These are phyloP conservation scores for Paraglomus brasilianum DNA, from an alignment of 192 early-diverging fungal genomes.

Conservation along the genomic window DNA sequence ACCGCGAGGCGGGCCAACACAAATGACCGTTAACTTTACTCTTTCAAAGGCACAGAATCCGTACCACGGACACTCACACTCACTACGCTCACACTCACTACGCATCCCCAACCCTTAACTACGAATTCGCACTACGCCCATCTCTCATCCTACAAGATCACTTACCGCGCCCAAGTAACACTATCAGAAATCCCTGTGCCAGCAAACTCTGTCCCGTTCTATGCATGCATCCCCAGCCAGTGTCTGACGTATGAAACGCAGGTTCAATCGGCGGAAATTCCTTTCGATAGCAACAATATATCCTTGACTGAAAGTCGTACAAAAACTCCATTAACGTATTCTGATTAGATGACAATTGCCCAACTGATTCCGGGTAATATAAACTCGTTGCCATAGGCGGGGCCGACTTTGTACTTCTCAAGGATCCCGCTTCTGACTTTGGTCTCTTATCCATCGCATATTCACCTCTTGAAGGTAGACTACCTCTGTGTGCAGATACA, in stretches of 20 bases:
- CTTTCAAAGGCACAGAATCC: not conserved
- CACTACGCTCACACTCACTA: too few species aligned
- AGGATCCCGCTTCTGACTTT: not conserved
- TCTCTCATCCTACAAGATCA: too few species aligned
- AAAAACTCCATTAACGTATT: slow-evolving; percentile 34
- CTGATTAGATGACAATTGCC: slow-evolving; percentile 16
- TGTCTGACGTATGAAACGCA: slow-evolving; percentile 41
- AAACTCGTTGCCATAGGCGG: slow-evolving; percentile 25
- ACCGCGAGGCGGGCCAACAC: too few species aligned
- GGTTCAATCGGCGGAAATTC: slow-evolving; percentile 43
- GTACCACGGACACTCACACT: not conserved
- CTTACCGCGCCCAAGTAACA: slow-evolving; percentile 43
- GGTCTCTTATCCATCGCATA: too few species aligned
- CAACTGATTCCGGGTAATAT: slow-evolving; percentile 27
- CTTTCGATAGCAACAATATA: slow-evolving; percentile 47
- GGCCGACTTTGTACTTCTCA: slow-evolving; percentile 3
- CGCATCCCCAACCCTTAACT: too few species aligned
- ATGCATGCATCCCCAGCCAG: slow-evolving; percentile 50
- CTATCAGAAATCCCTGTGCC: slow-evolving; percentile 40
- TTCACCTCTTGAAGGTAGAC: too few species aligned
- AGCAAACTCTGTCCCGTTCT: slow-evolving; percentile 47
- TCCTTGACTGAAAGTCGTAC: slow-evolving; percentile 39
- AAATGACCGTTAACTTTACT: too few species aligned
- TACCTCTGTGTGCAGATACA: too few species aligned
- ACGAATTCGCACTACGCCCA: too few species aligned